Base-by-base conservation (phyloP, 495 filamentous ascomycete species). In the Astrothelium macrocarpum region DNA sequence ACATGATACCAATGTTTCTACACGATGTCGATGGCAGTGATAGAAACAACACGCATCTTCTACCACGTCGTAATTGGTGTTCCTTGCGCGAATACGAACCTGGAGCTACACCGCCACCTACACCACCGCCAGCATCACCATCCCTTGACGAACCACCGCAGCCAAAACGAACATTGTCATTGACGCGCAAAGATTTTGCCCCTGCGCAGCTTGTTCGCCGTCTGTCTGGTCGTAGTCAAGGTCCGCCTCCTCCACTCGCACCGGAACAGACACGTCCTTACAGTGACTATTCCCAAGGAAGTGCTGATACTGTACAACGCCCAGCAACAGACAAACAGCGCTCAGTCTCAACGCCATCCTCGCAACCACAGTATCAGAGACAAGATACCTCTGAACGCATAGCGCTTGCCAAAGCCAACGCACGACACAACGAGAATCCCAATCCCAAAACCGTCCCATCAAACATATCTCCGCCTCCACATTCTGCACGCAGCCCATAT, bases 31-130 rank as follows among this genome's bases (percentile, higher is more conserved):
- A 96, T 69, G 89, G 89, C 53, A 92, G 91, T 71, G 78, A 84
- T 12, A 84, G 94, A 65, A 96, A 95, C 71, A 98, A 98, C 75
- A 93, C 90, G 68, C 83, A 85, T 62, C 77, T 98, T n/a, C 80
- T 98, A 14, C 91, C 92, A 31, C 85, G 95, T 43, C 82, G 91
- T 32, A 97, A 97, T 69, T 97, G 90, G 89, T 95, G 90, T 74
- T 88, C 89, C 7, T 91, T 97, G 65, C 82, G 88, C 32, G 78
- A 85, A 69, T 96, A 93, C 70, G 77, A 83, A n/a, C 90, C 90
- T 2, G 90, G 86, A 53, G 71, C 74, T 49, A 93, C 88, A 0
- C 90, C 90, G n/a, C 85, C 84, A 1, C 78, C 78, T 1, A 87
- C 88, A 1, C 85, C 85, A 9, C 80, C 70, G 18, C 75, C 75